A percentile compares a stretch with the other conserved stretches of the same genome.
Conservation (phyloP, 2,329 filamentous ascomycete genomes). For the Xylariomycetidae sp. region DNA sequence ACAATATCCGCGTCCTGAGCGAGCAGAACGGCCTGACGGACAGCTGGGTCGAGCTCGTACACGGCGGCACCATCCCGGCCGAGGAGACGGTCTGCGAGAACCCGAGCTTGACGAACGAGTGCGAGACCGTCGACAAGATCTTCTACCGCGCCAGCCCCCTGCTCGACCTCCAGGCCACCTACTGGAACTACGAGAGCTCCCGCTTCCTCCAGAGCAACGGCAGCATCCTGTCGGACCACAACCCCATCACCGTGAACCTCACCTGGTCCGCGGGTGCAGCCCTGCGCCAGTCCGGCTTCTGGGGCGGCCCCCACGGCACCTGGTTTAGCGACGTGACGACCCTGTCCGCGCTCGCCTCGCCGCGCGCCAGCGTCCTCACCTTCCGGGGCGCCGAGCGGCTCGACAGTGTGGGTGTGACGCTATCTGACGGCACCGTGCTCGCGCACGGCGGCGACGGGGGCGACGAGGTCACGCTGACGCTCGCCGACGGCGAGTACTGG, state of each 20-base stretch:
- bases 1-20: constrained; percentile 48
- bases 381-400: constrained; percentile 46
- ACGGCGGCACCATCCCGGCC: constrained; percentile 40
- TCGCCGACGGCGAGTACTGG: constrained; percentile 46
- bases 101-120: constrained; percentile 47
- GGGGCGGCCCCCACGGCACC: constrained; percentile 43
- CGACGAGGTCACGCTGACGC: constrained; percentile 33
- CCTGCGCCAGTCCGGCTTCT: constrained; percentile 40
- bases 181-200: constrained; percentile 50
- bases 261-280: constrained; percentile 33
- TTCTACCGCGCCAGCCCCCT: constrained; percentile 52
- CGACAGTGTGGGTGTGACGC: constrained; percentile 43
- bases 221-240: constrained; percentile 58
- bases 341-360: constrained; percentile 28
- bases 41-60: constrained; percentile 54
- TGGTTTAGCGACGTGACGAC: constrained; percentile 53
- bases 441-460: constrained; percentile 53
- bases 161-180: constrained; percentile 40
- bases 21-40: constrained; percentile 50
- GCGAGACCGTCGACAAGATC: constrained; percentile 65
- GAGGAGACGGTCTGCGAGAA: constrained; percentile 49
- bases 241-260: constrained; percentile 56
- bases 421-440: constrained; percentile 44
- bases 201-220: constrained; percentile 55
- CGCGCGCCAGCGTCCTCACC: constrained; percentile 33